Conservation (phyloP, 805 yeast genomes). For the Candida koratica region DNA sequence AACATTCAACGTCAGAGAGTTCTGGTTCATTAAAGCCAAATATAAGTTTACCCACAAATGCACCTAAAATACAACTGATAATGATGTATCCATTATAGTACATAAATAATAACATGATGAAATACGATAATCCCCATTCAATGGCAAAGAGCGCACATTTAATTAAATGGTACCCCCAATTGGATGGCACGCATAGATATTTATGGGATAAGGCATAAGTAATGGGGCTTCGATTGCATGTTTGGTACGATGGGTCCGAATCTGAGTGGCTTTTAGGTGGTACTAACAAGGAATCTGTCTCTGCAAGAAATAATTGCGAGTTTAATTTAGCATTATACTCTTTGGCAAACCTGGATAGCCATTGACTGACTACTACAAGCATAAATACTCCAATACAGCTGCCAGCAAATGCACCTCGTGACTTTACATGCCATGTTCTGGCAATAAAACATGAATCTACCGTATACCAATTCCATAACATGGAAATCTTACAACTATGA, state of each 20-base stretch:
- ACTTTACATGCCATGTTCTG: constrained; percentile 56
- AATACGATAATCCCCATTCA: constrained; percentile 61
- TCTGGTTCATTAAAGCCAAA: constrained; percentile 47
- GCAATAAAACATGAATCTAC: constrained; percentile 64
- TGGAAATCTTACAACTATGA: constrained; percentile 33
- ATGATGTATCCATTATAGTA: constrained; percentile 68
- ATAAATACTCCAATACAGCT: constrained; percentile 66
- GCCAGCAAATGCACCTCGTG: constrained; percentile 66
- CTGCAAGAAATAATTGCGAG: constrained; percentile 3
- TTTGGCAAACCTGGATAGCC: constrained; percentile 45
- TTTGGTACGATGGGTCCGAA: constrained; percentile 3
- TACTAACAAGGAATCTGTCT: neutral
- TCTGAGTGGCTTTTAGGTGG: neutral
- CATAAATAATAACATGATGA: constrained; percentile 71
- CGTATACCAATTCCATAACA: constrained; percentile 76
- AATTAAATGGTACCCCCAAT: constrained; percentile 38
- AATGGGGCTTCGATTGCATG: constrained; percentile 16
- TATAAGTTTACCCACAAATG: constrained; percentile 52
- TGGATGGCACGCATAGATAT: constrained; percentile 24
- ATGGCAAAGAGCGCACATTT: constrained; percentile 49
- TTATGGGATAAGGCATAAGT: constrained; percentile 27
- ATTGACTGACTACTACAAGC: constrained; percentile 53
- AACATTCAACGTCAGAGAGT: constrained; percentile 13
- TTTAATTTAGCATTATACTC: constrained; percentile 20
- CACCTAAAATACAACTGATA: constrained; percentile 60